Evolutionary conservation across 371 early-diverging fungal species (phyloP), one percentile per base, ranked within the genome.

Genomic region (Fennellomyces sp.): DNA sequence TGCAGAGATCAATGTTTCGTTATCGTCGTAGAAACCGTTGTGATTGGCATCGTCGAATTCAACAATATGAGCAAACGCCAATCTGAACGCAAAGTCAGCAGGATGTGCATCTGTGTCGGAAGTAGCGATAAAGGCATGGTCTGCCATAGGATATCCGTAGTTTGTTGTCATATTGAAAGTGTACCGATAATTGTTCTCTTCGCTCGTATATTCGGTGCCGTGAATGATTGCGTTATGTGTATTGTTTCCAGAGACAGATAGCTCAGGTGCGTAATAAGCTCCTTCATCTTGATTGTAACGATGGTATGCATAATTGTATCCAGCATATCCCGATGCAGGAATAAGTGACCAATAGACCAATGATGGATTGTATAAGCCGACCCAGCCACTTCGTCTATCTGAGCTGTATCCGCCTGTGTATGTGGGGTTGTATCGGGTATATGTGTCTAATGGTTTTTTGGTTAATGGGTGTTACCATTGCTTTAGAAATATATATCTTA

Each of bases 11-110:
- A 80, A 57, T 10, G 31, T 63, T 27, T 80, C 81, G 29, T 64
- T 65, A 13, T n/a, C 45, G 28, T 80, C 81, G 47, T 72, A 72
- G 15, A 77, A 63, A 23, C 77, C 77, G 36, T 80, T 80, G 17
- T 75, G 64, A 28, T 80, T 80, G 15, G 52, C 29, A 62, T 80
- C 81, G 10, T 73, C 66, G 21, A 73, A 80, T 64, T 80, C 81
- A 11, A 77, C 38, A 2, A 81, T 15, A 26, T 77, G 65, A 17
- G 70, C 59, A 29, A 75, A 72, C 3, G 70, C 64, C 1, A 70
- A 45, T 19, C 78, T 70, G 38, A 69, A 73, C 3, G 58, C 69
- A 51, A 73, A 81, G 56, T 81, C 76, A 23, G 81, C 72, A 21
- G 64, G 68, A 27, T 61, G 38, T 19, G 76, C 68, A 30, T n/a